phyloP scores from a whole-genome alignment of 352 stramenopile genomes.

The Blastocystis hominis region DNA sequence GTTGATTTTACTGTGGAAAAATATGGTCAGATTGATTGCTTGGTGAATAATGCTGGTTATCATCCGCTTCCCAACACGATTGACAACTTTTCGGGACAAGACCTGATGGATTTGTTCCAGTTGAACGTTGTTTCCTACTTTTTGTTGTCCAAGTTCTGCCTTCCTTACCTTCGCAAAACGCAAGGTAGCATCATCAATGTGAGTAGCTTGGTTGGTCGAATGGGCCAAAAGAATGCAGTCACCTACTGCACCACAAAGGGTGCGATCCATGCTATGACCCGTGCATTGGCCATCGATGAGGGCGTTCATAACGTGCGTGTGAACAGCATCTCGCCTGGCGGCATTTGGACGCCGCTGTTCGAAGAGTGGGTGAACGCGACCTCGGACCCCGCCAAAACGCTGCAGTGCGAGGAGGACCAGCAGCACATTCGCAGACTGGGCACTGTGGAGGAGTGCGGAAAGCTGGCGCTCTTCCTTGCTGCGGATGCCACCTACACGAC shows the following conservation, averaged over 20 bases:
- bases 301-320: constrained; percentile 41
- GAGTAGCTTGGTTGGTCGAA: constrained; percentile 36
- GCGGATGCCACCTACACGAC: constrained; percentile 51
- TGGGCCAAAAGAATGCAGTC: constrained; percentile 47
- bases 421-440: constrained; percentile 40
- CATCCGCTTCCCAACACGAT: constrained; percentile 52
- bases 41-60: constrained; percentile 55
- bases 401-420: constrained; percentile 46
- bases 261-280: constrained; percentile 51
- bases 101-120: constrained; percentile 56
- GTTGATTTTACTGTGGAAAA: constrained; percentile 56
- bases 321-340: constrained; percentile 54
- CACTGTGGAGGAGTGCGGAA: constrained; percentile 54
- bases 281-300: constrained; percentile 52
- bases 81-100: constrained; percentile 27
- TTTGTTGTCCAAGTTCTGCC: constrained; percentile 29
- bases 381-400: constrained; percentile 18
- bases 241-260: constrained; percentile 56
- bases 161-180: constrained; percentile 56
- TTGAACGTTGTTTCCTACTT: constrained; percentile 58
- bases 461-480: constrained; percentile 44
- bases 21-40: constrained; percentile 56
- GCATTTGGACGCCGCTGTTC: constrained; percentile 55
- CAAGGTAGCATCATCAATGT: constrained; percentile 54
- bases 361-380: constrained; percentile 50